phyloP scores from a whole-genome alignment of 2,329 filamentous ascomycete species.

The Aspergillus sp. region DNA sequence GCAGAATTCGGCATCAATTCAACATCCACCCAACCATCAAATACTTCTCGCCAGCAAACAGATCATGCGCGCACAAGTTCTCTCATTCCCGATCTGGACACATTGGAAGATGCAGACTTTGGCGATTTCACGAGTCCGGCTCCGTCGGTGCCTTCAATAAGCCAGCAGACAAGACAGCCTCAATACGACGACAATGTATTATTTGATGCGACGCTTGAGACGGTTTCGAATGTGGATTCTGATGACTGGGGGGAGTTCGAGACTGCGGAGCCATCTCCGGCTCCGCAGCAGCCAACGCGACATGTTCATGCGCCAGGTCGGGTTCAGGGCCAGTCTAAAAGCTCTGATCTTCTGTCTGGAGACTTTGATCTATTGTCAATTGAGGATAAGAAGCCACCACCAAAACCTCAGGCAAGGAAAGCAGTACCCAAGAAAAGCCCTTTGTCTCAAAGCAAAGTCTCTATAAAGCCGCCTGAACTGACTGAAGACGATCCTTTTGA shows the following conservation, averaged over 20 bases:
- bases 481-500: constrained; percentile 19
- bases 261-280: constrained; percentile 20
- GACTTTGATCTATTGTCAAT: constrained; percentile 23
- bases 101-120: constrained; percentile 13
- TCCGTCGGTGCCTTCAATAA: not conserved
- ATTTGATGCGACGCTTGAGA: constrained; percentile 52
- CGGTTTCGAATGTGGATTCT: constrained; percentile 20
- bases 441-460: constrained; percentile 10
- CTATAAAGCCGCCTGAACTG: constrained; percentile 9
- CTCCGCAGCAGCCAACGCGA: constrained; percentile 2
- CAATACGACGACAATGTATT: constrained; percentile 46
- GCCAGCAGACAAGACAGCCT: not conserved
- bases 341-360: constrained; percentile 2
- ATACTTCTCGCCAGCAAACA: constrained; percentile 4
- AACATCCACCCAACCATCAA: constrained; percentile 12
- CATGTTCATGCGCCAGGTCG: not conserved
- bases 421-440: constrained; percentile 1
- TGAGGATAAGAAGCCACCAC: constrained; percentile 14
- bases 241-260: constrained; percentile 45
- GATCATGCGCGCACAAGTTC: constrained; percentile 10
- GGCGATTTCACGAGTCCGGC: constrained; percentile 6
- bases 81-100: constrained; percentile 18
- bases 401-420: not conserved
- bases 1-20: constrained; percentile 42
- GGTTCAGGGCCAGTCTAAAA: not conserved